A percentile compares a stretch with the other conserved stretches of the same genome.
Conservation (phyloP, 1,284 basidiomycete species). For the Rugosomyces carneus region DNA sequence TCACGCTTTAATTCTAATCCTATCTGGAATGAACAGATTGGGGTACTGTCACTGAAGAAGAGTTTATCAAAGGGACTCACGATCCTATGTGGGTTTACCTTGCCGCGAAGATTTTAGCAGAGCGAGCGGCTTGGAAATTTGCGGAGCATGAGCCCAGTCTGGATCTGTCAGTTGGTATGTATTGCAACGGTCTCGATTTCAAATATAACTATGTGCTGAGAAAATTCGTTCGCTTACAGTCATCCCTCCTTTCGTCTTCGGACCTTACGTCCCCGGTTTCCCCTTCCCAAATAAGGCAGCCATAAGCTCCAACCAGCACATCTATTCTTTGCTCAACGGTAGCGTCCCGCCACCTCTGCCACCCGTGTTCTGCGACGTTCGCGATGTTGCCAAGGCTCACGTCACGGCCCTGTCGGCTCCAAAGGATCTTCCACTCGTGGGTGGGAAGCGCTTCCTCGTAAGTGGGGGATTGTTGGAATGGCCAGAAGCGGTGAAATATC, state of each 20-base stretch:
- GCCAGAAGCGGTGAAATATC: constrained; percentile 25
- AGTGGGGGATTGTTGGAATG: constrained; percentile 24
- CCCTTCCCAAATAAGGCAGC: constrained; percentile 18
- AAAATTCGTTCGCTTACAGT: constrained; percentile 23
- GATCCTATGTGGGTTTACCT: constrained; percentile 16
- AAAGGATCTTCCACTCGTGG: constrained; percentile 11
- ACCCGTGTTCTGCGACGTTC: constrained; percentile 28
- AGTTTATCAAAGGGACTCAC: constrained; percentile 11
- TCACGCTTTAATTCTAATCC: not conserved
- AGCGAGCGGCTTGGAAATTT: constrained; percentile 22
- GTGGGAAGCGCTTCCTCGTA: constrained; percentile 29
- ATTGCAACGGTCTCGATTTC: not conserved
- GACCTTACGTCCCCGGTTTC: constrained; percentile 25
- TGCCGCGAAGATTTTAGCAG: constrained; percentile 21
- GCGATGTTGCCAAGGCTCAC: constrained; percentile 33
- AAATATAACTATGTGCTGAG: not conserved
- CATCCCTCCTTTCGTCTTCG: constrained; percentile 27
- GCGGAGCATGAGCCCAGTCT: constrained; percentile 18
- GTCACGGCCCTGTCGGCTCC: constrained; percentile 26
- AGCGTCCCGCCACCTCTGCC: constrained; percentile 18
- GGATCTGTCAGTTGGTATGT: constrained; percentile 20
- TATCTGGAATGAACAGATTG: too few species aligned
- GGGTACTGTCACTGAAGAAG: constrained; percentile 15
- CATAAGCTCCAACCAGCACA: constrained; percentile 25
- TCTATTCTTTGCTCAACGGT: constrained; percentile 23